Conservation (phyloP, 345 rosid species). For the Clausena lansium region DNA sequence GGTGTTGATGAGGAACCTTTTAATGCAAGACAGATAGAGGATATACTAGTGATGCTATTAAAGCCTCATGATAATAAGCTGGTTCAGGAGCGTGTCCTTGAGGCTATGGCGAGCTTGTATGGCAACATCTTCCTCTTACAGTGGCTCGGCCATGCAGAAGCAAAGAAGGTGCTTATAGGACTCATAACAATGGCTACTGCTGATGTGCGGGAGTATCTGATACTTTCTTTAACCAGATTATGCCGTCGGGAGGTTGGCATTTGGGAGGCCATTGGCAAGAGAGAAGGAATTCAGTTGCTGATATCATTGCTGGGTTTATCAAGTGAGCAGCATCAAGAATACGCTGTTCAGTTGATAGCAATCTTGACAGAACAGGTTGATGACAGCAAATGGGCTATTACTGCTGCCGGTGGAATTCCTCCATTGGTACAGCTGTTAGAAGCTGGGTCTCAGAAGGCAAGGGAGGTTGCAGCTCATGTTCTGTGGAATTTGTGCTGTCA, state of each 20-base stretch:
- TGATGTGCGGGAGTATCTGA: slow-evolving; percentile 66
- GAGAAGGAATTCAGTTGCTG: slow-evolving; percentile 83
- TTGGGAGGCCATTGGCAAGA: slow-evolving; percentile 79
- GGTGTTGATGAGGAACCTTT: slow-evolving; percentile 50
- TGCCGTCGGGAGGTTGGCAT: slow-evolving; percentile 52
- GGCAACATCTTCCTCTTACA: slow-evolving; percentile 58
- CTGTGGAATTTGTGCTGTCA: slow-evolving; percentile 83
- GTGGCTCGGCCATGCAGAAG: slow-evolving; percentile 65
- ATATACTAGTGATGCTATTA: slow-evolving; percentile 50
- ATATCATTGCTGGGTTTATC: slow-evolving; percentile 84
- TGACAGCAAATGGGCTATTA: slow-evolving; percentile 96
- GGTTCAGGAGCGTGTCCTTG: slow-evolving; percentile 78
- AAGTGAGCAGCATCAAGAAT: slow-evolving; percentile 88
- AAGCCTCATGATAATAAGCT: slow-evolving; percentile 67
- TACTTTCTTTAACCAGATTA: slow-evolving; percentile 55
- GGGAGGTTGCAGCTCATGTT: slow-evolving; percentile 73
- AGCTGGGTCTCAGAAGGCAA: slow-evolving; percentile 78
- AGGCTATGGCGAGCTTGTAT: slow-evolving; percentile 90
- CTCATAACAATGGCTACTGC: slow-evolving; percentile 68
- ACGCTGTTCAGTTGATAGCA: slow-evolving; percentile 65
- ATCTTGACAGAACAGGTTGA: slow-evolving; percentile 75
- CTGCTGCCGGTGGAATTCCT: slow-evolving; percentile 97
- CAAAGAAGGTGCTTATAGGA: slow-evolving; percentile 75
- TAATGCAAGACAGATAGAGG: slow-evolving; percentile 58
- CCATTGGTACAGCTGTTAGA: slow-evolving; percentile 83